A percentile compares a stretch with the other conserved stretches of the same genome.
phyloP scores from a whole-genome alignment of 768 basidiomycete species.

The Candolleomyces efflorescens region DNA sequence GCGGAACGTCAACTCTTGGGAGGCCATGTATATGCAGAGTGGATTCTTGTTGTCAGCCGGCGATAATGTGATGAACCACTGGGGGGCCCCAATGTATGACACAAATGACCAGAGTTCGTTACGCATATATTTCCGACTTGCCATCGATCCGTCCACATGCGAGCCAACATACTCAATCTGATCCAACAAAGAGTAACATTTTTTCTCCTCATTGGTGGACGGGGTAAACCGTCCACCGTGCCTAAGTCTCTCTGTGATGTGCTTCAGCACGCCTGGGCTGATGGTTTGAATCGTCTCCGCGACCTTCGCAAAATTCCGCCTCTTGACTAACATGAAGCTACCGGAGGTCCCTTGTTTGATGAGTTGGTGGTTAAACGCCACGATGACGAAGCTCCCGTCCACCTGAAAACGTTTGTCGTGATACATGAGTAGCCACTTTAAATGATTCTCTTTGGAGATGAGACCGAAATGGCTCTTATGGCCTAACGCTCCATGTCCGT shows the following conservation, averaged over 20 bases:
- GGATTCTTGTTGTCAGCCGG: conserved; percentile 27
- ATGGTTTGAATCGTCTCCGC: conserved; percentile 12
- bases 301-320: conserved; percentile 17
- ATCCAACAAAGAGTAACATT: conserved; percentile 21
- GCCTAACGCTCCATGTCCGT: conserved; percentile 26
- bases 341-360: conserved; percentile 16
- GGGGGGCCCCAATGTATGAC: conserved; percentile 20
- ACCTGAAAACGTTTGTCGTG: conserved; percentile 31
- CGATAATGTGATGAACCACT: conserved; percentile 32
- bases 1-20: conserved; percentile 15
- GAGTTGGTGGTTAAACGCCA: conserved; percentile 29
- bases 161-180: conserved; percentile 32
- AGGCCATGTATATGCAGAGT: conserved; percentile 28
- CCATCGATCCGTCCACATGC: conserved; percentile 23
- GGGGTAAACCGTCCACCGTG: neutral
- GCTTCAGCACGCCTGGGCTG: conserved; percentile 13
- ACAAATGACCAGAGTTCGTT: conserved; percentile 29
- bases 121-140: conserved; percentile 22
- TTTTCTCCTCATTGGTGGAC: neutral
- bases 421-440: conserved; percentile 24
- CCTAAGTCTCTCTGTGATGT: neutral
- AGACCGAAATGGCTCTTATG: neutral
- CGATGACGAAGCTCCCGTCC: conserved; percentile 24
- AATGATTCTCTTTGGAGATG: conserved; percentile 16
- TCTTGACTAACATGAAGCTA: conserved; percentile 3